A percentile compares a stretch with the other conserved stretches of the same genome.
These are phyloP conservation scores for Aegle marmelos DNA, from an alignment of 345 rosid species.

Conservation along the genomic window DNA sequence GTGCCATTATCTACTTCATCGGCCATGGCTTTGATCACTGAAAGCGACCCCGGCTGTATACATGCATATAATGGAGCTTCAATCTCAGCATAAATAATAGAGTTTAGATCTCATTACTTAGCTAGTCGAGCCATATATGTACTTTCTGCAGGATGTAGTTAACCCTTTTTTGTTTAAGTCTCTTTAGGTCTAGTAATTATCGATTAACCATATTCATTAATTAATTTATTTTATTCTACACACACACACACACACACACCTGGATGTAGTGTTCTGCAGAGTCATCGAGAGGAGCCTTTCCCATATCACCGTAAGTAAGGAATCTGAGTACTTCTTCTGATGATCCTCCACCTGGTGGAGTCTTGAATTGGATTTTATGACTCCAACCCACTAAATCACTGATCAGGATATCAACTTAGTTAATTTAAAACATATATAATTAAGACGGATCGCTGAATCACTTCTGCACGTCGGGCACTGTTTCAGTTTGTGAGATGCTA, in stretches of 20 bases:
- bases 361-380: constrained; percentile 38
- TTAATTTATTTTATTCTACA: no score
- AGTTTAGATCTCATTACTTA: no score
- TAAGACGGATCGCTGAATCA: no score
- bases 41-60: constrained; percentile 56
- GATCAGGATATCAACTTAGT: not conserved
- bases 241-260: constrained; percentile 17
- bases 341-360: constrained; percentile 64
- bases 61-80: no score
- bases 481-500: no score
- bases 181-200: not conserved
- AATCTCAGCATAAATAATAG: no score
- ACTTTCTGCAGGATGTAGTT: no score
- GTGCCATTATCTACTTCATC: constrained; percentile 40
- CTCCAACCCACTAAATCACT: constrained; percentile 70
- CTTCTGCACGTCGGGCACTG: no score
- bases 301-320: constrained; percentile 69
- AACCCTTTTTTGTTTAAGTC: no score
- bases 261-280: constrained; percentile 64
- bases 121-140: no score
- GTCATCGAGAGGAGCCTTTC: constrained; percentile 64
- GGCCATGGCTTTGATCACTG: constrained; percentile 46
- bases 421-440: no score
- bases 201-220: not conserved
- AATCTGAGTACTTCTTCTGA: constrained; percentile 33